These are phyloP conservation scores for Parafenestella ontariensis DNA, from an alignment of 2,329 filamentous ascomycete genomes.

Conservation along the genomic window DNA sequence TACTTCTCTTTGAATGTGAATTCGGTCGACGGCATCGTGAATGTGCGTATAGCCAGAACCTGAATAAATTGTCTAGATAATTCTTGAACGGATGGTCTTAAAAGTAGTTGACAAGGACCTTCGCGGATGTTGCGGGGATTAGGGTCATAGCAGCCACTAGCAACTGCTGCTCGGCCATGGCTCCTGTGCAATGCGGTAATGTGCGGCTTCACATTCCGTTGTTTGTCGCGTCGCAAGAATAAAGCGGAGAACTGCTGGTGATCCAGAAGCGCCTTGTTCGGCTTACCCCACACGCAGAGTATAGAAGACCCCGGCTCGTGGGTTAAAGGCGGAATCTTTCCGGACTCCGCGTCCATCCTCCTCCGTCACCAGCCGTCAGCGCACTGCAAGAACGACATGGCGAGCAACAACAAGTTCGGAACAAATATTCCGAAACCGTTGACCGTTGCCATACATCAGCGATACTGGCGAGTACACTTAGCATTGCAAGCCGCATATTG, in stretches of 20 bases:
- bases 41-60: slow-evolving; percentile 35
- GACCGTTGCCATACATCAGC: background rate
- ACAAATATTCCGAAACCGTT: slow-evolving; percentile 16
- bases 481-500: background rate
- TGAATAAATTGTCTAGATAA: slow-evolving; percentile 37
- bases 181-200: slow-evolving; percentile 32
- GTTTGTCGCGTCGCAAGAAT: slow-evolving; percentile 12
- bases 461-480: background rate
- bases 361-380: slow-evolving; percentile 36
- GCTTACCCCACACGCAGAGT: slow-evolving; percentile 29
- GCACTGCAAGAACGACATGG: slow-evolving; percentile 5
- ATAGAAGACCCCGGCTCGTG: slow-evolving; percentile 2
- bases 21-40: slow-evolving; percentile 68
- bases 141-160: slow-evolving; percentile 28
- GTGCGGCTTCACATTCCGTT: slow-evolving; percentile 38
- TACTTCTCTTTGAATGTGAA: slow-evolving; percentile 73
- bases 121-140: slow-evolving; percentile 33
- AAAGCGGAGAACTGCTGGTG: slow-evolving; percentile 24
- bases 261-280: slow-evolving; percentile 14
- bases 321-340: slow-evolving; percentile 37
- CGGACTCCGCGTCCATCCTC: slow-evolving; percentile 27
- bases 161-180: slow-evolving; percentile 24
- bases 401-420: slow-evolving; percentile 13
- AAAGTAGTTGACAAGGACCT: slow-evolving; percentile 22
- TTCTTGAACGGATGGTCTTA: too few species aligned